These are phyloP conservation scores for Cystoderma amianthinum DNA, from an alignment of 768 basidiomycete species.

Conservation along the genomic window DNA sequence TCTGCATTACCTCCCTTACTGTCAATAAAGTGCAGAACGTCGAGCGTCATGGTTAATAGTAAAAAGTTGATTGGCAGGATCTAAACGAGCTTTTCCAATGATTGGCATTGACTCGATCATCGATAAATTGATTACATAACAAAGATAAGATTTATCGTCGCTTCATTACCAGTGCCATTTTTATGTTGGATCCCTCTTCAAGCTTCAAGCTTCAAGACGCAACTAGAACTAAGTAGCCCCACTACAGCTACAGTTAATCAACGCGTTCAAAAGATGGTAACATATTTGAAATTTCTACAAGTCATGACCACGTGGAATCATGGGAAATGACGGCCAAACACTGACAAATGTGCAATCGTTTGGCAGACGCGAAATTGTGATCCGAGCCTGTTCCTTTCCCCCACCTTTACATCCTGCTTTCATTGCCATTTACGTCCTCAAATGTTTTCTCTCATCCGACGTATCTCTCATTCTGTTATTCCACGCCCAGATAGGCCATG, in stretches of 20 bases:
- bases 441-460: slow-evolving; percentile 69
- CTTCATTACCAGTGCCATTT: too few species aligned
- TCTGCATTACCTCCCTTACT: slow-evolving; percentile 90
- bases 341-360: not conserved
- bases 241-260: too few species aligned
- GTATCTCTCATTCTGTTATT: slow-evolving; percentile 64
- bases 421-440: not conserved
- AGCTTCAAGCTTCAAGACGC: too few species aligned
- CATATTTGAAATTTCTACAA: not conserved
- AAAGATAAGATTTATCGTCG: too few species aligned
- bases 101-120: not conserved
- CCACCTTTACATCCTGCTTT: slow-evolving; percentile 1
- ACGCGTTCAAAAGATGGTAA: too few species aligned
- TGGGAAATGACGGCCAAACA: not conserved
- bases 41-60: slow-evolving; percentile 59
- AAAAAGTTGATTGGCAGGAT: not conserved
- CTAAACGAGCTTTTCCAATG: not conserved
- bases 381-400: slow-evolving; percentile 1
- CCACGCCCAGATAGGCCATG: slow-evolving; percentile 70
- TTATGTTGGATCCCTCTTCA: too few species aligned
- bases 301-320: not conserved
- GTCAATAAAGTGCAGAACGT: slow-evolving; percentile 75
- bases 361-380: not conserved
- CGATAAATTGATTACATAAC: not conserved
- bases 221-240: too few species aligned